Evolutionary conservation across 192 early-diverging fungal genomes (phyloP).

Genomic region (Backusella australiensis): DNA sequence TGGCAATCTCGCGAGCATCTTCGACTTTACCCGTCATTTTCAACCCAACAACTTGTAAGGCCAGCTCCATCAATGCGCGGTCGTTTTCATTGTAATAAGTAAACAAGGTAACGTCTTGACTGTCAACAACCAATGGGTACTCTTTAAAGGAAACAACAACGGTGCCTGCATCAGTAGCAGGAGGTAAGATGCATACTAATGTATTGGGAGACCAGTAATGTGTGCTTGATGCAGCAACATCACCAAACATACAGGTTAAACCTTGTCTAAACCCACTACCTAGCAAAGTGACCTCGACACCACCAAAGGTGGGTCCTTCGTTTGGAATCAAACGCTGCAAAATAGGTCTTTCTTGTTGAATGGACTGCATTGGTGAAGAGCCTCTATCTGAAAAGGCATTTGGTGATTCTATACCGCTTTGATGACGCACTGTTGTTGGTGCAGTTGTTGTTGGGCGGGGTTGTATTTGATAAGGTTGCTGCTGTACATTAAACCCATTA

Average conservation of each 20-base stretch:
- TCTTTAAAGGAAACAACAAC: slow-evolving; percentile 54
- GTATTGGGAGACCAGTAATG: slow-evolving; percentile 70
- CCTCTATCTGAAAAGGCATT: neutral
- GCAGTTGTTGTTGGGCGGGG: neutral
- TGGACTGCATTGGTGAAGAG: neutral
- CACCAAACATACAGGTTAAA: slow-evolving; percentile 74
- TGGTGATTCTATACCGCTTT: neutral
- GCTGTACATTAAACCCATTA: neutral
- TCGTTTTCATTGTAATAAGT: slow-evolving; percentile 68
- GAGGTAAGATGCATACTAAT: slow-evolving; percentile 74
- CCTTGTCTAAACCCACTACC: slow-evolving; percentile 73
- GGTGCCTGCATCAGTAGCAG: slow-evolving; percentile 58
- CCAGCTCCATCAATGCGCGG: slow-evolving; percentile 76
- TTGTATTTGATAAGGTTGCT: slow-evolving; percentile 1
- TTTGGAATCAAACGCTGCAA: slow-evolving; percentile 63
- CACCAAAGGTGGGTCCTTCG: slow-evolving; percentile 78
- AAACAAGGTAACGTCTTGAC: slow-evolving; percentile 42
- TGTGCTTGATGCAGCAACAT: slow-evolving; percentile 56
- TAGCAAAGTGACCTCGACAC: slow-evolving; percentile 69
- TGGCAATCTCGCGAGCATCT: slow-evolving; percentile 61
- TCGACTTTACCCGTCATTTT: slow-evolving; percentile 65
- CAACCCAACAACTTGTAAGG: slow-evolving; percentile 76
- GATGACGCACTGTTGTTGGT: neutral
- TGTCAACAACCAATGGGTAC: slow-evolving; percentile 29
- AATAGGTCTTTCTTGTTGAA: slow-evolving; percentile 7